Conservation (phyloP, 2,329 filamentous ascomycete species). For the Cryphonectria nitschkei region DNA sequence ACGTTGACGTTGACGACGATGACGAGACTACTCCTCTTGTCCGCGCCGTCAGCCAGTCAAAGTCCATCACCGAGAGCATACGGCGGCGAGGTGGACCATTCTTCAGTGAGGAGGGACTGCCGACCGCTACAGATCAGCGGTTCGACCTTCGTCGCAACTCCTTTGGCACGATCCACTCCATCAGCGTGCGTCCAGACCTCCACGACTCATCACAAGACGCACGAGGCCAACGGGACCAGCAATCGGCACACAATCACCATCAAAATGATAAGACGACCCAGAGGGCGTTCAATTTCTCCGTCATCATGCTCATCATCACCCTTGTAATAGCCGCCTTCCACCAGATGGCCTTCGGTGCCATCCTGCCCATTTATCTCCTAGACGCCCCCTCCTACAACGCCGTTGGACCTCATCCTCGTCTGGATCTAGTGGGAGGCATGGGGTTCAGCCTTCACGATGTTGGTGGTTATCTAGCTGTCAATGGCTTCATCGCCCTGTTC, state of each 20-base stretch:
- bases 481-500: conserved; percentile 70
- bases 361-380: conserved; percentile 49
- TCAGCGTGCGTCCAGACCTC: conserved; percentile 37
- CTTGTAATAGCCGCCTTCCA: conserved; percentile 49
- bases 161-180: conserved; percentile 48
- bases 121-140: conserved; percentile 39
- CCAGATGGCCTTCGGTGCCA: conserved; percentile 49
- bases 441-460: conserved; percentile 69
- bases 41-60: conserved; percentile 36
- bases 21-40: conserved; percentile 37
- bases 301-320: conserved; percentile 47
- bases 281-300: conserved; percentile 43
- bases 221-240: conserved; percentile 16
- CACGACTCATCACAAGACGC: conserved; percentile 18
- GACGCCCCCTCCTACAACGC: conserved; percentile 38
- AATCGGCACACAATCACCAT: conserved; percentile 25
- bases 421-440: conserved; percentile 62
- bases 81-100: conserved; percentile 34
- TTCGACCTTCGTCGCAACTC: conserved; percentile 44
- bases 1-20: conserved; percentile 30
- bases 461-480: conserved; percentile 69
- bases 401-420: conserved; percentile 11
- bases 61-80: conserved; percentile 30
- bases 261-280: conserved; percentile 28
- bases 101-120: conserved; percentile 42